Evolutionary conservation across 176 grass and related monocot genomes (phyloP), one percentile per base, ranked within the genome.

Genomic region (Oryza rufipogon): DNA sequence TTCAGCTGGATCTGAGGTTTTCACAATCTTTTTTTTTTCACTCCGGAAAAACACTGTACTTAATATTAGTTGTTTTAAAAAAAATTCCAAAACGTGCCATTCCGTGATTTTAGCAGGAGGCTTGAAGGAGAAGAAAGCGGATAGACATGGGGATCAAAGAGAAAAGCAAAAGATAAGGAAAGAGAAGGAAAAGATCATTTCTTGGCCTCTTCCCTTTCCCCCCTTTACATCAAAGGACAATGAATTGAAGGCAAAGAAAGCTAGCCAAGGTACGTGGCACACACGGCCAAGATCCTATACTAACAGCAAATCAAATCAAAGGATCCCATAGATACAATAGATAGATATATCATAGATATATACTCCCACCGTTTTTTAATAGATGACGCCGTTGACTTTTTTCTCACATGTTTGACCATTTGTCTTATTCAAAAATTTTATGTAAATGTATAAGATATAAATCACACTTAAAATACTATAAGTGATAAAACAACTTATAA

Each of bases 221-320:
- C 25, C 23, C 73, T 89, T 83, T 90, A 71, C 75, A 79, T 79
- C 79, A 83, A 83, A 75, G 58, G 20, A 67, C 80, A 54, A 54
- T 56, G 48, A 76, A 86, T 64, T 79, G 79, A 86, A 80, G 60
- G 80, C 51, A 80, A 83, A 86, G 66, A 56, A 70, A 74, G 67
- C 80, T 69, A 76, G 83, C 54, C 71, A 89, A 61, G 68, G 83
- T 75, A 70, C 76, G 88, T 88, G 92, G 88, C 83, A 52, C 86
- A 83, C 82, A 94, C 78, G 81, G 87, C 87, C 65, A 86, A 56
- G 78, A 92, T 92, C 68, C 80, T 83, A 72, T 83, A 72, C 19
- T n/a, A 81, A 33, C 23, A 72, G 14, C 82, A 69, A 73, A 86
- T 90, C 87, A 88, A 90, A 90, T 92, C 89, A 74, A 38, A 30